Evolutionary conservation across 1,139 yeast species (phyloP), one percentile per base, ranked within the genome.

Genomic region (Nakaseomyces uthaithaninus): DNA sequence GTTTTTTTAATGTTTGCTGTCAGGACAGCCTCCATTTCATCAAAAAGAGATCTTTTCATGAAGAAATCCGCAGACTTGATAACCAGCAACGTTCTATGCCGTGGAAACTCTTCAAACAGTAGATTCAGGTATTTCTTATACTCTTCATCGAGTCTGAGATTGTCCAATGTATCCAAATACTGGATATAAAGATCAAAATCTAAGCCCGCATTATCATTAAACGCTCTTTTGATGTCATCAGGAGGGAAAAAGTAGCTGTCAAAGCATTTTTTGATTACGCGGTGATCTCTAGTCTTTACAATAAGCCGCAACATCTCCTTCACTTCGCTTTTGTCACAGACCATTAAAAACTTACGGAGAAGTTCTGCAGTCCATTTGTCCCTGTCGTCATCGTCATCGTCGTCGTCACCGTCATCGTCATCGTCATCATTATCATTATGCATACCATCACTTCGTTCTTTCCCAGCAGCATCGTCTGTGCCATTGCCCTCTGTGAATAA

Each of bases 71-170:
- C 75, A 33, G 78, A 55, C 45, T 68, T 67, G 2, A 74, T 65
- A 42, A 70, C 68, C 12, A 83, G 64, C 18, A 60, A 63, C 1
- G 79, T 75, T 33, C 64, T 55, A 49, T 81, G 87, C 49, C 80
- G 87, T 0, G 86, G 78, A 51, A 73, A 83, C 42, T 66, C 67
- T 2, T 44, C 38, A 1, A 73, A 54, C 1, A 77, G 72, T 2
- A 61, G 53, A 1, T 54, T 40, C 4, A 72, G 62, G 25, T 71
- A 58, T 1, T 45, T 44, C 23, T 67, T 71, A 31, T 27, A 74
- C 60, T 28, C 52, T 48, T 15, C 34, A 2, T 38, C 47, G 37
- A 42, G 40, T 16, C 36, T 39, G 16, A 41, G 48, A 25, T 56
- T 49, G 3, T 68, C 64, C 12, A 79, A 46, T 18, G 69, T 47